Evolutionary conservation across 2,329 filamentous ascomycete genomes (phyloP), one percentile per base, ranked within the genome.

Genomic region (Dissoconium aciculare): DNA sequence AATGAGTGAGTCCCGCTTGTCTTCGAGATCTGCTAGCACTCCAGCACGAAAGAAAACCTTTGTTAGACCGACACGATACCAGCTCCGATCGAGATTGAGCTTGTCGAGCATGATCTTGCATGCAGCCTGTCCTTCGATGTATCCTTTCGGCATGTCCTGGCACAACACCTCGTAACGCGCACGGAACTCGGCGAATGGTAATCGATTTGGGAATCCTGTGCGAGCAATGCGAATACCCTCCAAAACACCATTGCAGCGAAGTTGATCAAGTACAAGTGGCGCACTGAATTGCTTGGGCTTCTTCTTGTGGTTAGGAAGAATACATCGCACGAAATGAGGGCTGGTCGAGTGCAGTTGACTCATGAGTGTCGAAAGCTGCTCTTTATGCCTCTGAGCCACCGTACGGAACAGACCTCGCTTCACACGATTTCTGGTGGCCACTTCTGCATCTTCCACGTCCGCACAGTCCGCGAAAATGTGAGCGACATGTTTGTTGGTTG

Each of bases 231-330:
- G 74, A 49, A 98, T 98, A 39, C 89, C 89, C 59, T 98, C 89
- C n/a, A 98, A 66, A 3, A 98, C 89, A 78, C 89, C 89, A 53
- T 98, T 98, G 59, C 89, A 98, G 31, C 89, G 75, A n/a, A 98
- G 63, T 54, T 98, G 91, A 49, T 98, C 89, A 4, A 98, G 67
- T 2, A 98, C 91, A n/a, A 98, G 70, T 2, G 84, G 72, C 3
- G 81, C 82, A 50, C 79, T 81, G 55, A 95, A 83, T 51, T 85
- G 79, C 57, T 98, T 98, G 1, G 89, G 83, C 14, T 77, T 71
- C 58, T 98, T 98, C 58, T 93, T 94, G 63, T 98, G 89, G 51
- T 98, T 98, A 3, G 89, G 91, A 36, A 98, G 67, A 39, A 98
- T 98, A 52, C 89, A 98, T 27, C 89, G 80, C 16, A 98, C 89